A percentile compares a stretch with the other conserved stretches of the same genome.
Conservation (phyloP, 352 stramenopile species). For the Pythium vanterpoolii region DNA sequence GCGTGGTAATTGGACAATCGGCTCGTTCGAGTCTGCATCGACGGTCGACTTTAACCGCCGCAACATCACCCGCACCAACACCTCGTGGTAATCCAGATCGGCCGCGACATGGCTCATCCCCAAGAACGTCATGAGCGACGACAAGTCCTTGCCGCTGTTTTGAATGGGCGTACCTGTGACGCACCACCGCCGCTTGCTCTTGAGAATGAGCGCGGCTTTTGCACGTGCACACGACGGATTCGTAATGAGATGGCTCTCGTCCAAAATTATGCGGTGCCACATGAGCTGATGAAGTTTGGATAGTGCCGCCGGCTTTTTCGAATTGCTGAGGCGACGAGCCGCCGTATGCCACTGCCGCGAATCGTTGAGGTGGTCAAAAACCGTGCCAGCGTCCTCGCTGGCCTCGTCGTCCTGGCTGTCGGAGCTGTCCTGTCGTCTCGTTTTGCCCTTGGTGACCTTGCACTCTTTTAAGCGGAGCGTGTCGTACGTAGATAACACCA, state of each 20-base stretch:
- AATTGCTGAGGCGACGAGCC: conserved; percentile 17
- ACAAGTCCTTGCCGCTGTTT: conserved; percentile 84
- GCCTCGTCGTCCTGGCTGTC: conserved; percentile 21
- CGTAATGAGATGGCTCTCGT: conserved; percentile 89
- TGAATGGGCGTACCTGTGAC: conserved; percentile 90
- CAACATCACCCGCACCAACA: conserved; percentile 82
- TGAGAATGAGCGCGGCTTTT: conserved; percentile 54
- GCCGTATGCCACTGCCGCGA: conserved; percentile 21
- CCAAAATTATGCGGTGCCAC: conserved; percentile 86
- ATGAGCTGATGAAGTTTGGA: conserved; percentile 75
- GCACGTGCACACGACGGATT: conserved; percentile 74
- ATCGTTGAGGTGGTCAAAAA: conserved; percentile 20
- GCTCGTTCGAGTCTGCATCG: conserved; percentile 38
- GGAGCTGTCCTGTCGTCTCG: conserved; percentile 15
- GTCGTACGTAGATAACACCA: conserved; percentile 82
- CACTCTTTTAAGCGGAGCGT: conserved; percentile 71
- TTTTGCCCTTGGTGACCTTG: conserved; percentile 31
- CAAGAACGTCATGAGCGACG: conserved; percentile 86
- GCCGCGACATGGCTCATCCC: conserved; percentile 42
- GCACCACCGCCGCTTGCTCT: conserved; percentile 78
- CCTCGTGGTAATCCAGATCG: conserved; percentile 59
- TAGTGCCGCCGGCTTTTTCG: conserved; percentile 26
- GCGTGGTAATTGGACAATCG: conserved; percentile 52
- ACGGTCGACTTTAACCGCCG: conserved; percentile 80
- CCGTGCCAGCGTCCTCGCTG: neutral